Evolutionary conservation across 495 filamentous ascomycete species (phyloP).

Genomic region (Hyphodiscus hymeniophilus): DNA sequence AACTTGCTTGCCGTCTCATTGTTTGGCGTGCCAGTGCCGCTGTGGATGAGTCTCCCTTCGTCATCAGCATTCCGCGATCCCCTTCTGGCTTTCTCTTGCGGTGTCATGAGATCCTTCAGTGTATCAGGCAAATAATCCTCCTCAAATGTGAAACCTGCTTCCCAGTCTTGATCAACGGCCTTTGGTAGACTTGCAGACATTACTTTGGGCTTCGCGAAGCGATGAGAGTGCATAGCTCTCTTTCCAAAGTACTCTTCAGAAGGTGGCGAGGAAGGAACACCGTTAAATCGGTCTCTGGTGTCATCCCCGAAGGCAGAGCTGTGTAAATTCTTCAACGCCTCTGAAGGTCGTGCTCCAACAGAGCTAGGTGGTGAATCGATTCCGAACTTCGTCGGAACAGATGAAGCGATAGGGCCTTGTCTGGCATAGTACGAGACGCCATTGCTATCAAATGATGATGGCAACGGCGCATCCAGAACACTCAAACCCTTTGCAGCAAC

Average conservation of each 20-base stretch:
- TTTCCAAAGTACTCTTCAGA: constrained; percentile 59
- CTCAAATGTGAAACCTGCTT: constrained; percentile 80
- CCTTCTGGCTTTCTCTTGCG: constrained; percentile 77
- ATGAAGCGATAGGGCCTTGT: constrained; percentile 85
- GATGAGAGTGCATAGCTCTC: constrained; percentile 78
- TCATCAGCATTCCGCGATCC: constrained; percentile 68
- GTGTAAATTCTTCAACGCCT: constrained; percentile 72
- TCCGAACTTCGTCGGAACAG: constrained; percentile 87
- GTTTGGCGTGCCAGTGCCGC: constrained; percentile 34
- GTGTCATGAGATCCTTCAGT: constrained; percentile 84
- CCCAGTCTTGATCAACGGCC: constrained; percentile 64
- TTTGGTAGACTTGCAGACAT: constrained; percentile 74
- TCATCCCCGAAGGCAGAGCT: constrained; percentile 78
- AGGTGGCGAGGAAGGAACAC: constrained; percentile 53
- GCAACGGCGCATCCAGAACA: constrained; percentile 88
- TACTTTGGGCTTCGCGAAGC: constrained; percentile 62
- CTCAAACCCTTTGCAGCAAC: constrained; percentile 56
- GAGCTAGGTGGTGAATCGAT: constrained; percentile 84
- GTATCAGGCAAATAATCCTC: constrained; percentile 86
- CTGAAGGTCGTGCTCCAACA: constrained; percentile 53
- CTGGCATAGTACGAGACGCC: constrained; percentile 87
- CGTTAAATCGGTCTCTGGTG: constrained; percentile 36
- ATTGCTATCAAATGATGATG: constrained; percentile 94
- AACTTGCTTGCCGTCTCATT: constrained; percentile 55
- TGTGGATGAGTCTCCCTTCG: constrained; percentile 41